Evolutionary conservation across 2,329 filamentous ascomycete genomes (phyloP), one percentile per base, ranked within the genome.

Genomic region (Daldinia sp.): DNA sequence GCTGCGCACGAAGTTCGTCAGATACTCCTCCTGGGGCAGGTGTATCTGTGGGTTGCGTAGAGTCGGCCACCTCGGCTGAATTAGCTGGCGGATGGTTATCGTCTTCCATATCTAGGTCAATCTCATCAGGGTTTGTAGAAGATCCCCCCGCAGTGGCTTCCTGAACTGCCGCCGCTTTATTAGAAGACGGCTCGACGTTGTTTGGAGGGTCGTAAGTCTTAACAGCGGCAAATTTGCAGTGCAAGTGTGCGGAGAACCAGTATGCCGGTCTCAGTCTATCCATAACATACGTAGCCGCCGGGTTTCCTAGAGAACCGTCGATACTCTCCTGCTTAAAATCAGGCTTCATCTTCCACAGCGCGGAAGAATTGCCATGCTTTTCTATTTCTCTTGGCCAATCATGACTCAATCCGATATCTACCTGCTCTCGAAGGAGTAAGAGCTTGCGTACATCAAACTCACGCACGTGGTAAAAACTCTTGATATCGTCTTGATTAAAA

Each of bases 231-330:
- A 90, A 98, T 74, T 94, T 96, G 80, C 91, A 89, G 77, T 99
- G 95, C 79, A 98, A 78, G 77, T 99, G 95, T 2, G 94, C 95
- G 34, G 91, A 90, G 75, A 98, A 97, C 95, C 95, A 99, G 75
- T 93, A 90, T 0, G 85, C 83, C 8, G 95, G 95, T 53, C 93
- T 84, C 53, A 99, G 77, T 27, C 91, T 85, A 73, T 97, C 89
- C 77, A 98, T 85, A 17, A 97, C 88, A 69, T 90, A 87, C 72
- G 86, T 87, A 0, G 94, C 94, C 0, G 94, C 94, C 29, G 86
- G 80, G 70, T 87, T 98, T 0, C 95, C 95, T 19, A 99, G 80
- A 7, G 82, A 88, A 0, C 93, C 93, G 34, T 88, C 86, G 48
- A 81, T 80, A 1, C 93, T 93, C 75, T 99, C 95, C 50, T 85